Base-by-base conservation (phyloP, 2,329 filamentous ascomycete genomes). In the Ciborinia camelliae region DNA sequence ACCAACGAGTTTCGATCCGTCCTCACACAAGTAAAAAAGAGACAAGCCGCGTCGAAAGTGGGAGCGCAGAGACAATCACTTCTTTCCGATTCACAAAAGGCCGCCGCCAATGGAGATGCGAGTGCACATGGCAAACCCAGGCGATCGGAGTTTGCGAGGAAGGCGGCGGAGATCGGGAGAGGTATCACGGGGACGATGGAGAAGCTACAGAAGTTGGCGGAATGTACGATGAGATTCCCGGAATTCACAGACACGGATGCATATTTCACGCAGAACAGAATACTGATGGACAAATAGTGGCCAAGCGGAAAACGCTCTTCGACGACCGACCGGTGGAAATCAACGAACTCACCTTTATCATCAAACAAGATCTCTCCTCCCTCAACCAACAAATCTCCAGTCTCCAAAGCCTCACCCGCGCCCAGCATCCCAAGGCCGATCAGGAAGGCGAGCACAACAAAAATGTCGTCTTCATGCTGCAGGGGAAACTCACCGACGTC, bases 391-490 rank as follows among this genome's bases (percentile, higher is more conserved):
- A 96, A 75, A 98, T 98, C 72, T 90, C 90, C 53, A 82, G 83
- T 12, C 81, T 99, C n/a, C 91, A 96, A 75, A 80, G 84, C 8
- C 82, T 97, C 53, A 89, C 92, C 18, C 85, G 88, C 62, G 85
- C 90, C 66, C 89, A 93, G 77, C 90, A 94, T 72, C 89, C 90
- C 23, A 60, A 82, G 69, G 81, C 79, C 68, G 86, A 85, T 71
- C 93, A 97, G 75, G 92, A 97, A 77, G 92, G 92, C 71, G 93
- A 98, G 75, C 96, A 99, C 80, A 97, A 96, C 81, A 96, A 97
- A 79, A 97, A 98, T 75, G 95, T 98, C 39, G 91, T 97, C 3
- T 88, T 96, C 68, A 83, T 98, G 75, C 81, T 98, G 23, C 92
- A 97, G 78, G 91, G 92, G 68, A 95, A 95, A 75, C 82, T 98